Conservation (phyloP, 163 green algal genomes). For the Volvox carteri region DNA sequence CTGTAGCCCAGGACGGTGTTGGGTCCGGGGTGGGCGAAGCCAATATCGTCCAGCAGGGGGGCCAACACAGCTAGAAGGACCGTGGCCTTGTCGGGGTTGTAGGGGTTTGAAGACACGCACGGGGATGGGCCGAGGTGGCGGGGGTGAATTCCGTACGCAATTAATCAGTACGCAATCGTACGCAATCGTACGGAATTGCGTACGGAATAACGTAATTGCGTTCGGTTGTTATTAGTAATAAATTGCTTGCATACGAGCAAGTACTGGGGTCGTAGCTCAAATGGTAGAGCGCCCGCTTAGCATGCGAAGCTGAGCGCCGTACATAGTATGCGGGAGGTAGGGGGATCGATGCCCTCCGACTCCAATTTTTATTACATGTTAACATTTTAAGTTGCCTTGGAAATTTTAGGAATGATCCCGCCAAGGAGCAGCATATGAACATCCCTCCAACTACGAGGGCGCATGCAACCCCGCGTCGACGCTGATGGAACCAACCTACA, state of each 20-base stretch:
- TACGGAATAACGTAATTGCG: too few species aligned
- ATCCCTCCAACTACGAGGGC: too few species aligned
- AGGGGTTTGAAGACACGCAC: too few species aligned
- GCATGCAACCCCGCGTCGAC: too few species aligned
- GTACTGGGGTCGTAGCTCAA: slow-evolving; percentile 58
- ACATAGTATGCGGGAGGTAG: too few species aligned
- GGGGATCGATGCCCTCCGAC: too few species aligned
- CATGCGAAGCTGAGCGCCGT: slow-evolving; percentile 40
- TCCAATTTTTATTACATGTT: too few species aligned
- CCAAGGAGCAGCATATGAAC: too few species aligned
- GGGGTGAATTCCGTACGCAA: background rate
- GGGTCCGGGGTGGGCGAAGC: slow-evolving; percentile 60
- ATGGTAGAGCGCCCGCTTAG: slow-evolving; percentile 71
- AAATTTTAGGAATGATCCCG: too few species aligned
- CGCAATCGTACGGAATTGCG: background rate
- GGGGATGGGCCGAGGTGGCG: background rate
- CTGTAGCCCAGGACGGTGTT: slow-evolving; percentile 35
- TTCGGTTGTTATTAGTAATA: slow-evolving; percentile 2
- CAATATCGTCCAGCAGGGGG: slow-evolving; percentile 80
- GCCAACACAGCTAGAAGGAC: slow-evolving; percentile 80
- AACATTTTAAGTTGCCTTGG: too few species aligned
- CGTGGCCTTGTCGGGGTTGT: slow-evolving; percentile 61
- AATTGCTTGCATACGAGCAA: background rate
- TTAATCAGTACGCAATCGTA: background rate
- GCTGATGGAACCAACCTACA: too few species aligned